These are phyloP conservation scores for Umbelopsis ramanniana DNA, from an alignment of 192 early-diverging fungal species.

Conservation along the genomic window DNA sequence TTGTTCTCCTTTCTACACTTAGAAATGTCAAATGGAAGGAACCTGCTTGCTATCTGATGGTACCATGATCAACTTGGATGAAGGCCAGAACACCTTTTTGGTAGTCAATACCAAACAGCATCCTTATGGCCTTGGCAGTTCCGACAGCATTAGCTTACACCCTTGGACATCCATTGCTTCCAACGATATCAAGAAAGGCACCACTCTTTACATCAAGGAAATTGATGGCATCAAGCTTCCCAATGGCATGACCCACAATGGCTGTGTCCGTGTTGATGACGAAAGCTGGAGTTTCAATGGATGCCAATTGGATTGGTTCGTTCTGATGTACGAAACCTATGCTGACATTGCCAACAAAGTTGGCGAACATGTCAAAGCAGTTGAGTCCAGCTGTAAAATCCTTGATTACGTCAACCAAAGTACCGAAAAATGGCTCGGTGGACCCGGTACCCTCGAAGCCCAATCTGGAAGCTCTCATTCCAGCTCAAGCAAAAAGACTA, in stretches of 20 bases:
- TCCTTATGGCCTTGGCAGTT: slow-evolving; percentile 19
- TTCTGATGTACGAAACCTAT: slow-evolving; percentile 21
- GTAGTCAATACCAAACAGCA: slow-evolving; percentile 4
- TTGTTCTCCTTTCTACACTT: background rate
- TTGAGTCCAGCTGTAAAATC: background rate
- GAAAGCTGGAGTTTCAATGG: slow-evolving; percentile 29
- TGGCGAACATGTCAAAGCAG: slow-evolving; percentile 21
- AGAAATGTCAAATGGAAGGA: slow-evolving; percentile 33
- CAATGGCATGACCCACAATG: slow-evolving; percentile 35
- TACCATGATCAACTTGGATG: slow-evolving; percentile 22
- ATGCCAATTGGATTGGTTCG: slow-evolving; percentile 40
- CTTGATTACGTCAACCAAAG: slow-evolving; percentile 1
- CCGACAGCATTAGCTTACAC: slow-evolving; percentile 21
- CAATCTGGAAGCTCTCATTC: background rate
- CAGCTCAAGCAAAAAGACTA: background rate
- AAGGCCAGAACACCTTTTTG: slow-evolving; percentile 12
- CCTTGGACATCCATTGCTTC: slow-evolving; percentile 31
- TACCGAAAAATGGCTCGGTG: slow-evolving; percentile 9
- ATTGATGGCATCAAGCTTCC: slow-evolving; percentile 27
- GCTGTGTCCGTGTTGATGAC: slow-evolving; percentile 40
- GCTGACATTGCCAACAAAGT: slow-evolving; percentile 9
- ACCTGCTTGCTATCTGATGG: slow-evolving; percentile 23
- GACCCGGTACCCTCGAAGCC: background rate
- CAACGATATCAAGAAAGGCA: slow-evolving; percentile 32
- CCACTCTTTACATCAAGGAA: slow-evolving; percentile 24